These are phyloP conservation scores for Boletus insuetus DNA, from an alignment of 768 basidiomycete genomes.

Conservation along the genomic window DNA sequence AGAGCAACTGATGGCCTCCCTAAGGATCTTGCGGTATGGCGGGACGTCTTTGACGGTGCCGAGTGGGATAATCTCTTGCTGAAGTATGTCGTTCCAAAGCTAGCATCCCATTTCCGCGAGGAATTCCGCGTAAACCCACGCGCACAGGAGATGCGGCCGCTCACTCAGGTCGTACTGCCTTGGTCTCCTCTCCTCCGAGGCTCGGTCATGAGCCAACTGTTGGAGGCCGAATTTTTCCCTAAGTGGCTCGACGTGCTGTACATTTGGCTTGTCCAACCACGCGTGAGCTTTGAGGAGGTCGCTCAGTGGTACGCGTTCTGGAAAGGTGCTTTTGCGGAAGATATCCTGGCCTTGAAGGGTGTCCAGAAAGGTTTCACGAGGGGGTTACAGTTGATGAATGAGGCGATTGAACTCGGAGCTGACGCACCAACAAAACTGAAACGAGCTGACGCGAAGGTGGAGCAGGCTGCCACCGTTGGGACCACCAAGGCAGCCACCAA, in stretches of 20 bases:
- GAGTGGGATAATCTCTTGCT: slow-evolving; percentile 94
- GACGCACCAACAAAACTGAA: slow-evolving; percentile 66
- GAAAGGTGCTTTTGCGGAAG: slow-evolving; percentile 75
- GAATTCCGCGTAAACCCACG: slow-evolving; percentile 91
- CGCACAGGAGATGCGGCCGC: slow-evolving; percentile 81
- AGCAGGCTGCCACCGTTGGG: slow-evolving; percentile 36
- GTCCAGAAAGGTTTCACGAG: slow-evolving; percentile 80
- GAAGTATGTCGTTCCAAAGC: slow-evolving; percentile 89
- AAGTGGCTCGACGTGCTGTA: slow-evolving; percentile 94
- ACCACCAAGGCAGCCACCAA: slow-evolving; percentile 30
- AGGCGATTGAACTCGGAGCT: slow-evolving; percentile 83
- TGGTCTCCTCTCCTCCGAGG: slow-evolving; percentile 77
- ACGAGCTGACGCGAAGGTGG: slow-evolving; percentile 64
- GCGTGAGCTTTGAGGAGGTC: slow-evolving; percentile 87
- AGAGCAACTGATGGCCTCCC: slow-evolving; percentile 67
- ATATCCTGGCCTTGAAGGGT: slow-evolving; percentile 60
- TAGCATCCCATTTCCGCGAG: slow-evolving; percentile 76
- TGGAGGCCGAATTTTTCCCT: slow-evolving; percentile 93
- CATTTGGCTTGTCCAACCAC: slow-evolving; percentile 90
- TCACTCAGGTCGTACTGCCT: slow-evolving; percentile 62
- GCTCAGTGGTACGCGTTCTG: slow-evolving; percentile 91
- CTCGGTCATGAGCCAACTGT: slow-evolving; percentile 75
- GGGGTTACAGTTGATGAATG: slow-evolving; percentile 92
- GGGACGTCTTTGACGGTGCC: slow-evolving; percentile 70
- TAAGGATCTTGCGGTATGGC: slow-evolving; percentile 76